Evolutionary conservation across 1,284 basidiomycete genomes (phyloP).

Genomic region (Pseudozyma thailandica): DNA sequence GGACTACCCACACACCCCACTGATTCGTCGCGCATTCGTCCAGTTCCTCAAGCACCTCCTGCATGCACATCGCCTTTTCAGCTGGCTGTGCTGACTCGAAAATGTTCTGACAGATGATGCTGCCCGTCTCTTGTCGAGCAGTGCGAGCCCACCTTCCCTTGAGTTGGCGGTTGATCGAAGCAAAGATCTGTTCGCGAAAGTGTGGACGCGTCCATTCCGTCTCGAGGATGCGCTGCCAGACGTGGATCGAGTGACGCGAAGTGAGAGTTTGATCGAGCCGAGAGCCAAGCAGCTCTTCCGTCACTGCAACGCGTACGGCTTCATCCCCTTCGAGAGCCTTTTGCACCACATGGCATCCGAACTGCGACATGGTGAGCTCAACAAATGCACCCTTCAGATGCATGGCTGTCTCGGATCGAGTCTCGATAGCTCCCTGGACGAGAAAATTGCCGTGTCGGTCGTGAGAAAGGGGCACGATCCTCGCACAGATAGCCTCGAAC

Average conservation of each 20-base stretch:
- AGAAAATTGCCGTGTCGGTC: slow-evolving; percentile 64
- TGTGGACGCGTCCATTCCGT: slow-evolving; percentile 47
- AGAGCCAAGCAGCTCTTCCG: slow-evolving; percentile 55
- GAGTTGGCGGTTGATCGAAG: slow-evolving; percentile 53
- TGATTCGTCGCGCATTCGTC: slow-evolving; percentile 59
- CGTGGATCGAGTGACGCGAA: slow-evolving; percentile 57
- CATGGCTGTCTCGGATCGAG: slow-evolving; percentile 32
- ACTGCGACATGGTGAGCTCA: slow-evolving; percentile 55
- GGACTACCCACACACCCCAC: slow-evolving; percentile 67
- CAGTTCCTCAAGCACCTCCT: slow-evolving; percentile 57
- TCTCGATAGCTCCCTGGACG: slow-evolving; percentile 53
- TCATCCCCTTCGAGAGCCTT: slow-evolving; percentile 52
- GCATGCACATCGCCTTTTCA: slow-evolving; percentile 55
- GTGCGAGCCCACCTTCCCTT: slow-evolving; percentile 53
- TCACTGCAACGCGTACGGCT: slow-evolving; percentile 25
- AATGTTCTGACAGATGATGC: slow-evolving; percentile 60
- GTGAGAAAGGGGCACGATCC: slow-evolving; percentile 43
- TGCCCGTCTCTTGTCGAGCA: slow-evolving; percentile 60
- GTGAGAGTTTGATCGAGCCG: slow-evolving; percentile 56
- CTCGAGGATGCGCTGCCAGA: slow-evolving; percentile 60
- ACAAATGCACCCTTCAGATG: slow-evolving; percentile 50
- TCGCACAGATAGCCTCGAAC: slow-evolving; percentile 40
- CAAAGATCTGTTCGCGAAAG: slow-evolving; percentile 48
- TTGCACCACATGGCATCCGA: slow-evolving; percentile 63
- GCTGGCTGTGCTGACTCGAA: slow-evolving; percentile 56